Base-by-base conservation (phyloP, 1,284 basidiomycete genomes). In the Marasmius fiardii region DNA sequence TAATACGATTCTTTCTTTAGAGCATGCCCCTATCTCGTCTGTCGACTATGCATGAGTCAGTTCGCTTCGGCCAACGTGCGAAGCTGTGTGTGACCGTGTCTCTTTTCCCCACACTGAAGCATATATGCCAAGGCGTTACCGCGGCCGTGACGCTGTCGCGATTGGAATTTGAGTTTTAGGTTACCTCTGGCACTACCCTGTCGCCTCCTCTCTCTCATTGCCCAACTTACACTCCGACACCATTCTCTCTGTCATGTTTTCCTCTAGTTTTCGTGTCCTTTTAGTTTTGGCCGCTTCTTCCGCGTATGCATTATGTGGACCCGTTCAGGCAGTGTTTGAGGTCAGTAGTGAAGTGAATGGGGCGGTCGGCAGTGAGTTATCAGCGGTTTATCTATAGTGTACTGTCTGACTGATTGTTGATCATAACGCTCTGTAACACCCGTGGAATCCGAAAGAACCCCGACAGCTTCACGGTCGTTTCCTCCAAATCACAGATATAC, bases 401-500 rank as follows among this genome's bases (percentile, higher is more conserved):
- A 21, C 11, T 4, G 62, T 62, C 41, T 26, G 59, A 58, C 31
- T 23, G 48, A 45, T 39, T 12, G 44, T 16, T 41, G 16, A 56
- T 53, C 55, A 31, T 31, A 10, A 10, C 28, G 28, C 28, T 31
- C 28, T 4, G 10, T 31, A 31, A 31, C 28, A 4, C 4, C 28
- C 10, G 10, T 49, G 55, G 57, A 24, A 21, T 51, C 60, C 53
- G 65, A 65, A 65, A 78, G 75, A 68, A 58, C 74, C 73, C 48
- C 78, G 73, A 53, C 80, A 79, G 65, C 75, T 90, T 31, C 82
- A 81, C 58, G 90, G 90, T 2, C 81, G 88, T 39, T 92, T 92
- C 69, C 69, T 93, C 33, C 82, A 84, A 63, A 83, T 93, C 61
- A 92, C 90, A 41, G 91, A 93, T 69, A 82, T 93, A 60, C 91